A percentile compares a stretch with the other conserved stretches of the same genome.
phyloP scores from a whole-genome alignment of 2,329 filamentous ascomycete genomes.

The Cercospora brassicicola region DNA sequence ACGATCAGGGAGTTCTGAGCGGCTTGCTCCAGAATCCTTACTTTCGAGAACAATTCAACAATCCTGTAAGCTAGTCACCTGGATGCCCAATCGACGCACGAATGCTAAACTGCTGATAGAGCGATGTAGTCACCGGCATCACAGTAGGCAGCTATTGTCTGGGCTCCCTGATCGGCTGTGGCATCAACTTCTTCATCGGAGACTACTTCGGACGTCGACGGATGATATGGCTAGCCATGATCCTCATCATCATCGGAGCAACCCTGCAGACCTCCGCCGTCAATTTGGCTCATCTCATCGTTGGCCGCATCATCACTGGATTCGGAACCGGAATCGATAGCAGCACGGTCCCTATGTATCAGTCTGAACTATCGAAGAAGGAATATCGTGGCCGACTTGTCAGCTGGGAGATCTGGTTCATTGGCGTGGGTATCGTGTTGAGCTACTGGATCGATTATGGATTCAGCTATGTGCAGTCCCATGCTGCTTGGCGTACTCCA shows the following conservation, averaged over 20 bases:
- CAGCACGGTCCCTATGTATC: constrained; percentile 44
- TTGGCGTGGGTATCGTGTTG: constrained; percentile 22
- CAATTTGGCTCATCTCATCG: constrained; percentile 47
- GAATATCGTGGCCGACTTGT: constrained; percentile 32
- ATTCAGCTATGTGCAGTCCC: constrained; percentile 17
- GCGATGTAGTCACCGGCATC: constrained; percentile 34
- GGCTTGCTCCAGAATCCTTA: constrained; percentile 28
- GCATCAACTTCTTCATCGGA: constrained; percentile 51
- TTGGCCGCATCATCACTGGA: constrained; percentile 50
- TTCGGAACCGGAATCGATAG: constrained; percentile 47
- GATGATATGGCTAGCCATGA: constrained; percentile 51
- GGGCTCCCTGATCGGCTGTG: constrained; percentile 59
- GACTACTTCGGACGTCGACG: constrained; percentile 52
- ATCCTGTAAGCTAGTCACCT: constrained; percentile 7
- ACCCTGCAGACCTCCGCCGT: constrained; percentile 40
- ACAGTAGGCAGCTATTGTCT: constrained; percentile 56
- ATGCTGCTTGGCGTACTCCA: constrained; percentile 22
- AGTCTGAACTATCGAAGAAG: constrained; percentile 45
- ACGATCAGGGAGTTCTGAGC: constrained; percentile 24
- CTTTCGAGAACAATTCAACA: constrained; percentile 25
- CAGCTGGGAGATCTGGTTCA: constrained; percentile 24
- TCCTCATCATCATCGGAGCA: constrained; percentile 52
- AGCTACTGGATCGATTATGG: constrained; percentile 29
- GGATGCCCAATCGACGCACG: neutral
- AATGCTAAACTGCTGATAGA: neutral